Conservation (phyloP, 2,329 filamentous ascomycete species). For the Clonostachys chloroleuca region DNA sequence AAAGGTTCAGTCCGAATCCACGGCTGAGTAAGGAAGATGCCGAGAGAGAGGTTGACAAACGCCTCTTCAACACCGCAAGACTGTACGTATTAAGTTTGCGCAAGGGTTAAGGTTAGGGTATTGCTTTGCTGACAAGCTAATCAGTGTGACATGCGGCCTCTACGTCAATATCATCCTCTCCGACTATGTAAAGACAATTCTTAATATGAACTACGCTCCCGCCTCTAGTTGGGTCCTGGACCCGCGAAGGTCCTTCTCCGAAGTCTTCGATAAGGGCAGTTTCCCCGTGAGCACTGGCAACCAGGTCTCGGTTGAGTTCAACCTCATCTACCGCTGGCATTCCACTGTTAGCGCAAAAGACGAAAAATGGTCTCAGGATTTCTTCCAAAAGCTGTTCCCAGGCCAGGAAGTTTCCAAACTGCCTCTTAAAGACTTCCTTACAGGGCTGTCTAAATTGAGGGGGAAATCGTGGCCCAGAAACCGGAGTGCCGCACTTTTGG, state of each 20-base stretch:
- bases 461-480: neutral
- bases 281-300: neutral
- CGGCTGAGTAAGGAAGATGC: neutral
- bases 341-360: neutral
- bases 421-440: neutral
- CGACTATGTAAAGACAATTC: neutral
- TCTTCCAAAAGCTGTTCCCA: neutral
- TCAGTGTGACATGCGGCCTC: neutral
- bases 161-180: neutral
- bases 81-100: neutral
- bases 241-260: neutral
- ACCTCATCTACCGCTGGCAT: neutral
- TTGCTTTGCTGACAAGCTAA: neutral
- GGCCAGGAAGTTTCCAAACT: neutral
- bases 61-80: neutral
- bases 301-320: neutral
- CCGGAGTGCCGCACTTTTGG: neutral
- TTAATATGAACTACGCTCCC: neutral
- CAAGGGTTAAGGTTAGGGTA: neutral
- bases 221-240: neutral
- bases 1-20: neutral
- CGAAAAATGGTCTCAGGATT: neutral
- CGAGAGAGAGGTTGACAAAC: neutral
- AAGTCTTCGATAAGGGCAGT: neutral
- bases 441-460: neutral